Conservation (phyloP, 768 basidiomycete genomes). For the Multifurca ochricompacta region DNA sequence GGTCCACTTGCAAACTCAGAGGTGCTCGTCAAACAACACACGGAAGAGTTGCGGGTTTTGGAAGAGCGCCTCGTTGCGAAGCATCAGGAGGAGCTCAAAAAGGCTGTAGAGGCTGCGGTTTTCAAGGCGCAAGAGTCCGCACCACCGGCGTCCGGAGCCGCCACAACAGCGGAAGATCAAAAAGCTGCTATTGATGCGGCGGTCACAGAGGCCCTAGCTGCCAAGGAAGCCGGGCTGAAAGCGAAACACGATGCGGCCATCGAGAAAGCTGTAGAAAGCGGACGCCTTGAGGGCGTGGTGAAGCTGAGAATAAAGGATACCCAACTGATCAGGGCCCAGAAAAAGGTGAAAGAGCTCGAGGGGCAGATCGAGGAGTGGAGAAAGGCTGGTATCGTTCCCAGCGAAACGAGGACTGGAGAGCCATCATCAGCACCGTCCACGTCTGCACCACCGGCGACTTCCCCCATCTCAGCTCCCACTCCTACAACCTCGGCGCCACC, state of each 20-base stretch:
- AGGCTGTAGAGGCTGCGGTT: constrained; percentile 36
- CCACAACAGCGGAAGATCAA: constrained; percentile 24
- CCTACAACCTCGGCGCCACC: constrained; percentile 23
- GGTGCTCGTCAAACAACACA: constrained; percentile 44
- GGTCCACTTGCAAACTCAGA: constrained; percentile 27
- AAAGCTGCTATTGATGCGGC: constrained; percentile 45
- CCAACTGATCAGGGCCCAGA: constrained; percentile 54
- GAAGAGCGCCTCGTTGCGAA: constrained; percentile 46
- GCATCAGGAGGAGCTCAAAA: constrained; percentile 47
- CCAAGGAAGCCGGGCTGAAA: constrained; percentile 41
- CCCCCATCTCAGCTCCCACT: constrained; percentile 25
- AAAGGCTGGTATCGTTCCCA: constrained; percentile 38
- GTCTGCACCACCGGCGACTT: constrained; percentile 4
- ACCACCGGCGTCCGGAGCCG: constrained; percentile 18
- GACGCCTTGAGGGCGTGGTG: constrained; percentile 52
- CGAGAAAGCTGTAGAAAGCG: constrained; percentile 57
- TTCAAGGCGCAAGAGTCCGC: constrained; percentile 26
- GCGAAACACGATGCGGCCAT: constrained; percentile 49
- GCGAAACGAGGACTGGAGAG: neutral
- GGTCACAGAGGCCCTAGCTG: constrained; percentile 40
- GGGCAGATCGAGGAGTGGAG: constrained; percentile 51
- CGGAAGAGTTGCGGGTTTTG: constrained; percentile 49
- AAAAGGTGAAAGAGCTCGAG: constrained; percentile 61
- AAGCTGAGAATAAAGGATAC: constrained; percentile 66
- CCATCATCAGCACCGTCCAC: neutral